Base-by-base conservation (phyloP, 1,284 basidiomycete genomes). In the Peniophora sp. region DNA sequence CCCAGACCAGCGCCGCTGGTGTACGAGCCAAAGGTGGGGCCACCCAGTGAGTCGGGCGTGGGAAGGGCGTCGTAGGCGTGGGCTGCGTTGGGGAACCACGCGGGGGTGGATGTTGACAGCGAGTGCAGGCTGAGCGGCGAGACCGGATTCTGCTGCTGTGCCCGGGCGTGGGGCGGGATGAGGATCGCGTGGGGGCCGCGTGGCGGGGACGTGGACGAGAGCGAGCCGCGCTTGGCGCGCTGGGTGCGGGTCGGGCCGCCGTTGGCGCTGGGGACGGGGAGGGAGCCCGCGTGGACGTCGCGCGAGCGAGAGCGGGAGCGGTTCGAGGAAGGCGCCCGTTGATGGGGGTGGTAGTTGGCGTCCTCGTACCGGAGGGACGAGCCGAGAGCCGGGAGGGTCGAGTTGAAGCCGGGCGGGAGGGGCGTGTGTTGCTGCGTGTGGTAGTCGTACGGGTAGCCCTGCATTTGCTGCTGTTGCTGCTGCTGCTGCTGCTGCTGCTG, bases 321-420 rank as follows among this genome's bases (percentile, higher is more conserved):
- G 6, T 73, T 71, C 27, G 60, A 63, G 6, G 55, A 48, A 15
- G 65, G 61, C n/a, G 67, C 60, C 9, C 67, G 68, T 57, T 67
- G 66, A 5, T 53, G 63, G 55, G 70, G 48, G 59, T 57, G 67
- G 52, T 67, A 65, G 34, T 55, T 54, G 20, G 57, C 70, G 37
- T 79, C 79, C 56, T 77, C 79, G 56, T 77, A 83, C 51, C 81
- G 76, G 63, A 84, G 75, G 51, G 73, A 73, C 22, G 78, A 77
- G 62, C 76, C 79, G 57, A 84, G 69, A 0, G 81, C 75, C 12
- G 81, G 79, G 20, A 83, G 67, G 3, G 81, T 77, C 50, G 73
- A 69, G 68, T 77, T 81, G 67, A 83, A 83, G 64, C 76, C 62
- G 57, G 59, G 54, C 55, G 64, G 66, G 48, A 64, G 52, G 51